Conservation (phyloP, 2,329 filamentous ascomycete genomes). For the Verticillium albo-atrum region DNA sequence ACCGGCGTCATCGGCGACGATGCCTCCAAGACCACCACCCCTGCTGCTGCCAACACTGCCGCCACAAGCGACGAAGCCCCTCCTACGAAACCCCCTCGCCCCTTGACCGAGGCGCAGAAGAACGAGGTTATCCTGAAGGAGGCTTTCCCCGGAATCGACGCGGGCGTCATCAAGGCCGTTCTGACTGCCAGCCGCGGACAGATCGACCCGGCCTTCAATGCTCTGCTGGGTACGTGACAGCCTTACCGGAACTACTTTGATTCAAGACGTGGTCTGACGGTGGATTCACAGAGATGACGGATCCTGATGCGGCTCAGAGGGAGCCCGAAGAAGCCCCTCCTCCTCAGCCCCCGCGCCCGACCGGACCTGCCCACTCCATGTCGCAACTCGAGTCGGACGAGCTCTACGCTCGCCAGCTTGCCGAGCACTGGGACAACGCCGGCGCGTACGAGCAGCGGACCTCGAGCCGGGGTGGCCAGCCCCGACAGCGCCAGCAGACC, state of each 20-base stretch:
- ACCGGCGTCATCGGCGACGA: conserved; percentile 44
- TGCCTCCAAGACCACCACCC: conserved; percentile 17
- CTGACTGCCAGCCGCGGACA: conserved; percentile 79
- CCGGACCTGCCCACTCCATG: conserved; percentile 53
- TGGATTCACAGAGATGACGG: conserved; percentile 62
- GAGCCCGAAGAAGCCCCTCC: conserved; percentile 60
- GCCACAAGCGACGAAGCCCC: conserved; percentile 37
- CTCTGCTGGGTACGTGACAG: conserved; percentile 65
- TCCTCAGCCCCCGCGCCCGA: conserved; percentile 74
- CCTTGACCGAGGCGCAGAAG: conserved; percentile 75
- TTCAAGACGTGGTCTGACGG: conserved; percentile 3
- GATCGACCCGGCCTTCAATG: conserved; percentile 93
- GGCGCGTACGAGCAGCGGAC: conserved; percentile 55
- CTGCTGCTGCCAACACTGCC: conserved; percentile 11
- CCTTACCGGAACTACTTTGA: background rate
- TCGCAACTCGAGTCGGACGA: conserved; percentile 89
- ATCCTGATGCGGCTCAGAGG: conserved; percentile 61
- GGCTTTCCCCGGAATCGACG: conserved; percentile 84
- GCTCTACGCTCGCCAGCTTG: conserved; percentile 84
- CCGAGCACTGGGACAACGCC: conserved; percentile 77
- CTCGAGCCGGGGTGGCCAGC: conserved; percentile 32
- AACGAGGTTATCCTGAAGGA: conserved; percentile 86
- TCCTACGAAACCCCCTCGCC: conserved; percentile 82
- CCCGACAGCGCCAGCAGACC: conserved; percentile 40
- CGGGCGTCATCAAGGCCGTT: conserved; percentile 78